Base-by-base conservation (phyloP, 2,329 filamentous ascomycete species). In the Grosmannia huntii region DNA sequence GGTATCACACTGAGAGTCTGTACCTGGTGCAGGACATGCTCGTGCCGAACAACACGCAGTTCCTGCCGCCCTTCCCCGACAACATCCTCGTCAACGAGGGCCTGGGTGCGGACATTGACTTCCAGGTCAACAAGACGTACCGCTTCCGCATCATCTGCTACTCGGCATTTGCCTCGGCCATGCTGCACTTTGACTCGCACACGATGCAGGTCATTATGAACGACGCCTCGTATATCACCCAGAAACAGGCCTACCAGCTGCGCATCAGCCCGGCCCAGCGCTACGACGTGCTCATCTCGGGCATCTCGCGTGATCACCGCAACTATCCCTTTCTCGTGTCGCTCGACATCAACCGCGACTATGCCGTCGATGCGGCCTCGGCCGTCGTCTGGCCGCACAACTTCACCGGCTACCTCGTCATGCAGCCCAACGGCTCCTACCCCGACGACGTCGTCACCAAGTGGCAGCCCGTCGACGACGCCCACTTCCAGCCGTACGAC, bases 391-490 rank as follows among this genome's bases (percentile, higher is more conserved):
- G 70, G 68, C 63, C 64, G 0, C 63, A 68, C 60, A 78, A 78
- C 65, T 67, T 68, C 59, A 78, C 76, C 0, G 76, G 74, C 4
- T 68, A 74, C 59, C 67, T 78, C 6, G 67, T 76, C 21, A 72
- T 71, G 62, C 66, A 75, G 57, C 56, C 65, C 0, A 62, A 61
- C 19, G 64, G 66, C 33, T 61, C 68, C 19, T 66, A 66, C 46
- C 62, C 63, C 44, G 60, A 62, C 23, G 66, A 72, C 4, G 65
- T 68, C 5, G 69, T 76, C 21, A 53, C 67, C 19, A 60, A 62
- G 21, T 76, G 70, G 64, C 60, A 79, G 48, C 83, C 84, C 1
- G 78, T 80, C 59, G 83, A 90, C 64, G 86, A 89, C 62, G 75
- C 80, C 36, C 71, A 69, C 1, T 76, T 89, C 11, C 71, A 79